Conservation (phyloP, 352 stramenopile genomes). For the Globisporangium spiculum region DNA sequence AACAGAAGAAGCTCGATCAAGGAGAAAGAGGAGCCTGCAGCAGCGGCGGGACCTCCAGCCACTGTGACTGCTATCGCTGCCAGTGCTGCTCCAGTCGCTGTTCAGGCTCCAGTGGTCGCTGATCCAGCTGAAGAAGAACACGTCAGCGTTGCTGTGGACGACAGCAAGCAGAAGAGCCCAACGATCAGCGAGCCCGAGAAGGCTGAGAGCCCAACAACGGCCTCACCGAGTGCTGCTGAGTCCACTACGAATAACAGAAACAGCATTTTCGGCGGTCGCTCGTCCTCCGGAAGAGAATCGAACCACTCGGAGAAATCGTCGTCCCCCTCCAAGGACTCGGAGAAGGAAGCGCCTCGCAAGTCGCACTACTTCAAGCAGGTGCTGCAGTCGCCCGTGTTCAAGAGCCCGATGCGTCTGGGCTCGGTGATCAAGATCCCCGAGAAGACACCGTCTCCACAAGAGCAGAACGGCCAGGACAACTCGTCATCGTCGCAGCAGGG, state of each 20-base stretch:
- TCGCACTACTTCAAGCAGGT: constrained; percentile 87
- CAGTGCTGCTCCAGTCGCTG: background rate
- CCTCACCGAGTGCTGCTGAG: constrained; percentile 18
- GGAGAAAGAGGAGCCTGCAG: constrained; percentile 1
- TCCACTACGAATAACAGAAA: constrained; percentile 8
- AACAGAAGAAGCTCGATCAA: constrained; percentile 31
- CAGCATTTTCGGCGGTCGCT: constrained; percentile 12
- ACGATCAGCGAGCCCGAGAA: constrained; percentile 11
- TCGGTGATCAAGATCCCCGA: constrained; percentile 67
- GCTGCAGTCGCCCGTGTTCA: constrained; percentile 81
- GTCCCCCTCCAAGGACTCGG: constrained; percentile 18
- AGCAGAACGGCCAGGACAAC: constrained; percentile 24
- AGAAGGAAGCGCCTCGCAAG: constrained; percentile 43
- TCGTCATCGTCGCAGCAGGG: constrained; percentile 10
- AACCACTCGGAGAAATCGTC: constrained; percentile 16
- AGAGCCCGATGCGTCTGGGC: constrained; percentile 69
- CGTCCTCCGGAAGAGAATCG: constrained; percentile 9
- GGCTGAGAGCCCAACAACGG: constrained; percentile 10
- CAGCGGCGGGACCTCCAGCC: background rate
- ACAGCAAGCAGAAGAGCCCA: constrained; percentile 14
- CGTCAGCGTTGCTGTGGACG: background rate
- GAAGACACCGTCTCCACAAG: constrained; percentile 42
- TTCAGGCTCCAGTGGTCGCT: background rate
- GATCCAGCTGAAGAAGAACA: constrained; percentile 16
- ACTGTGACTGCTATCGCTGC: background rate